Evolutionary conservation across 1,284 basidiomycete genomes (phyloP), one percentile per base, ranked within the genome.

Genomic region (Ustilago xerochloae): DNA sequence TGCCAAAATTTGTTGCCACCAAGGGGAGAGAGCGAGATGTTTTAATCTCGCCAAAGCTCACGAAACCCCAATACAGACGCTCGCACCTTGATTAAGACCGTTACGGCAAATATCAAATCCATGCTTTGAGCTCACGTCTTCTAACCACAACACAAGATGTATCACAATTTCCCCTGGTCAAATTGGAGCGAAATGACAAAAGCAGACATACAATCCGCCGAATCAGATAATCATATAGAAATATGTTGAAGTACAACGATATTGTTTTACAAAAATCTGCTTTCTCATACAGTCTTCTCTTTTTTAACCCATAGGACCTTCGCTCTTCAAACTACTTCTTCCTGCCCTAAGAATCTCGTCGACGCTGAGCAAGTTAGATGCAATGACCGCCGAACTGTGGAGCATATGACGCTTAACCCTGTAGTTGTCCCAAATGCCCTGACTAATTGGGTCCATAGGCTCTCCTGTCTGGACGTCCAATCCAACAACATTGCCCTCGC

Each of bases 401-500:
- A 99, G 87, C 94, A 99, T 97, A 84, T 99, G 97, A 70, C 96
- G 88, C 88, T 99, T 99, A 68, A 99, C 97, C 65, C 97, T 88
- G 85, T 97, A 99, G 86, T 99, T 99, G 86, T 99, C 97, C 95
- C 96, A 99, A 18, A 99, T 91, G 38, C 97, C 97, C 82, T 94
- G 91, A 4, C 93, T 91, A 15, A 93, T 92, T 6, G 97, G 96
- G 84, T 99, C 96, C 84, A 97, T 93, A 4, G 96, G 94, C 85
- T 98, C 94, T 62, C 97, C 97, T 29, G 93, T 93, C 84, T 93
- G 88, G 41, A 99, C 87, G 85, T 99, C 93, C 71, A 99, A 86
- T 26, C 97, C 97, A 67, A 97, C 94, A 38, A 89, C 87, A 73
- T 81, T 77, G 16, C 79, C 79, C 49, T 97, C 94, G 0, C 91